Evolutionary conservation across 352 stramenopile species (phyloP).

Genomic region (Pythium phragmiticola): DNA sequence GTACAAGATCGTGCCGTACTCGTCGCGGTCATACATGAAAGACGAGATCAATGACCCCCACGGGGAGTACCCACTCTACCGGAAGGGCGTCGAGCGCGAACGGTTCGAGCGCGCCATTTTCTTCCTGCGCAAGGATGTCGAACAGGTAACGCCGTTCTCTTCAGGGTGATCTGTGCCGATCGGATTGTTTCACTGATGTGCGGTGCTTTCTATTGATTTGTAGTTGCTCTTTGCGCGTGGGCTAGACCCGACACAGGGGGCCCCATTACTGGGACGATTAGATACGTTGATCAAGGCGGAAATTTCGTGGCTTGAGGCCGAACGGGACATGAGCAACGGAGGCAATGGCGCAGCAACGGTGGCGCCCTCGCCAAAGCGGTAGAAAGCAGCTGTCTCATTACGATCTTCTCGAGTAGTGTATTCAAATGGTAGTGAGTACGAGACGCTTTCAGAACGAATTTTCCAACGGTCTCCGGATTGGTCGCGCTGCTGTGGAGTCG

Average conservation of each 20-base stretch:
- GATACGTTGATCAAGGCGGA: conserved; percentile 72
- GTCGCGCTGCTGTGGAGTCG: too few relatives aligned
- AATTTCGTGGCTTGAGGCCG: conserved; percentile 59
- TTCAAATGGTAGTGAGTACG: conserved; percentile 2
- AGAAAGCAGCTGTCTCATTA: neutral
- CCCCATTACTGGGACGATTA: conserved; percentile 58
- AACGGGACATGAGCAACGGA: conserved; percentile 46
- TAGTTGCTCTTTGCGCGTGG: conserved; percentile 78
- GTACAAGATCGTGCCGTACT: conserved; percentile 79
- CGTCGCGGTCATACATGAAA: conserved; percentile 77
- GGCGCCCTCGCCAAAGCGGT: conserved; percentile 6
- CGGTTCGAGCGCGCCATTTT: conserved; percentile 76
- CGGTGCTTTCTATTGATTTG: conserved; percentile 2
- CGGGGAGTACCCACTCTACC: conserved; percentile 83
- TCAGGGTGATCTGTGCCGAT: too few relatives aligned
- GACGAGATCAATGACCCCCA: conserved; percentile 85
- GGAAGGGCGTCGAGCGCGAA: conserved; percentile 72
- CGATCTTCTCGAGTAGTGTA: neutral
- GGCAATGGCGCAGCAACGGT: neutral
- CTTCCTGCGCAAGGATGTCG: conserved; percentile 77
- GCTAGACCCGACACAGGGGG: conserved; percentile 63
- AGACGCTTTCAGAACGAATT: neutral
- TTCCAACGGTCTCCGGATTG: too few relatives aligned
- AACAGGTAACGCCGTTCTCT: conserved; percentile 50
- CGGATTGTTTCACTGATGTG: neutral